A percentile compares a stretch with the other conserved stretches of the same genome.
Evolutionary conservation across 2,329 filamentous ascomycete genomes (phyloP).

Genomic region (Metarhizium humberi): DNA sequence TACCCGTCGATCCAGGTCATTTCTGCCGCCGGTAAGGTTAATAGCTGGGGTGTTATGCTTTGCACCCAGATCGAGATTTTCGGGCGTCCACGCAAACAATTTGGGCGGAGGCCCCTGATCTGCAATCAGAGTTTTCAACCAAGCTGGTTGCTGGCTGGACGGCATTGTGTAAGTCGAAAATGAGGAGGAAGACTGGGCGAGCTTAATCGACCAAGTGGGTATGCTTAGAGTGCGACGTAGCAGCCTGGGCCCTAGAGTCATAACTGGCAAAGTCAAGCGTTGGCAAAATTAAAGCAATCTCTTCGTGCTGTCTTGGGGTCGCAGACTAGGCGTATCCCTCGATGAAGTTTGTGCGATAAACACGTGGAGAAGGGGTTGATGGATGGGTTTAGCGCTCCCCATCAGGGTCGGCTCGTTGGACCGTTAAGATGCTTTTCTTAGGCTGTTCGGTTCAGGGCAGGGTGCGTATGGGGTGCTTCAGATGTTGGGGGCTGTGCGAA

Average conservation of each 20-base stretch:
- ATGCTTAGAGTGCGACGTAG: not conserved
- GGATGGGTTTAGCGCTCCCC: not conserved
- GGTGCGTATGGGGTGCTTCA: not conserved
- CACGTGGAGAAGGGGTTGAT: not conserved
- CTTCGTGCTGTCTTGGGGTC: not conserved
- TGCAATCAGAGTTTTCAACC: conserved; percentile 22
- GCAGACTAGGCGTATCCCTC: not conserved
- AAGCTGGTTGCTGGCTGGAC: conserved; percentile 11
- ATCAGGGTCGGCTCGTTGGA: not conserved
- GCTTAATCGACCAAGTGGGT: not conserved
- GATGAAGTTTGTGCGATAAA: not conserved
- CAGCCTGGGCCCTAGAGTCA: not conserved
- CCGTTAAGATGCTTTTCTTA: not conserved
- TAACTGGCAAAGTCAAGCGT: not conserved
- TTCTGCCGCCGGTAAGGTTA: conserved; percentile 3
- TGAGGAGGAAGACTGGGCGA: not conserved
- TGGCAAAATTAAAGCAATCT: no score
- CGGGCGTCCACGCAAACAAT: conserved; percentile 27
- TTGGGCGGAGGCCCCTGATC: conserved; percentile 18
- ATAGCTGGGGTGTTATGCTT: not conserved
- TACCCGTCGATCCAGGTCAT: conserved; percentile 39
- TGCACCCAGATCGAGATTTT: conserved; percentile 15
- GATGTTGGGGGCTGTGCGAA: not conserved
- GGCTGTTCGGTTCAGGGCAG: not conserved
- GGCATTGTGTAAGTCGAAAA: not conserved